These are phyloP conservation scores for Phylloporus arenicola DNA, from an alignment of 768 basidiomycete genomes.

Conservation along the genomic window DNA sequence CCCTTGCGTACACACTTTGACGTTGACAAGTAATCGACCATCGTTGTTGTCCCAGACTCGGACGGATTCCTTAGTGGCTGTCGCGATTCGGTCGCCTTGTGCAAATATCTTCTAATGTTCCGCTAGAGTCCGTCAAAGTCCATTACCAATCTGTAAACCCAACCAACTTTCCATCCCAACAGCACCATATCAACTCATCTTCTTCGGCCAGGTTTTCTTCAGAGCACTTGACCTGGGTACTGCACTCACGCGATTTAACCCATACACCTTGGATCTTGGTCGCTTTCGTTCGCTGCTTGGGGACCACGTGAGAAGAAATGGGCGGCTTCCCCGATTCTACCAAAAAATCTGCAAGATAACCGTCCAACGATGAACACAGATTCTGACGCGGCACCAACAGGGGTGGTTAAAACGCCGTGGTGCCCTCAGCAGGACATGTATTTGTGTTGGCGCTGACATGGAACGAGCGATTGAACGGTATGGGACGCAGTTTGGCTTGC, in stretches of 20 bases:
- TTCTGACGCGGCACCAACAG: constrained; percentile 44
- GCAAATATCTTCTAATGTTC: background rate
- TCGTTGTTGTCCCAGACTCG: no score
- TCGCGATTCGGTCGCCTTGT: no score
- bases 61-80: no score
- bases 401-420: constrained; percentile 45
- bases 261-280: constrained; percentile 38
- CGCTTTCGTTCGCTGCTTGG: constrained; percentile 25
- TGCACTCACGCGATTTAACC: constrained; percentile 25
- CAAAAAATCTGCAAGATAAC: constrained; percentile 32
- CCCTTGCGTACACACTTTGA: no score
- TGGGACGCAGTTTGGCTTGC: constrained; percentile 18
- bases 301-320: constrained; percentile 14
- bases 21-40: no score
- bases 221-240: background rate
- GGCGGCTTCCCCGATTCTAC: constrained; percentile 16
- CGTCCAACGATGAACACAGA: constrained; percentile 34
- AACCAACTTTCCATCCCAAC: constrained; percentile 43
- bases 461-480: background rate
- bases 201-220: constrained; percentile 30
- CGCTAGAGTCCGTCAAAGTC: background rate
- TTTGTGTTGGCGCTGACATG: constrained; percentile 40
- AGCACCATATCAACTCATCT: constrained; percentile 50
- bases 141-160: constrained; percentile 45
- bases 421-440: constrained; percentile 42